These are phyloP conservation scores for Sugiyamaella boreocaroliniensis DNA, from an alignment of 805 yeast species.

Conservation along the genomic window DNA sequence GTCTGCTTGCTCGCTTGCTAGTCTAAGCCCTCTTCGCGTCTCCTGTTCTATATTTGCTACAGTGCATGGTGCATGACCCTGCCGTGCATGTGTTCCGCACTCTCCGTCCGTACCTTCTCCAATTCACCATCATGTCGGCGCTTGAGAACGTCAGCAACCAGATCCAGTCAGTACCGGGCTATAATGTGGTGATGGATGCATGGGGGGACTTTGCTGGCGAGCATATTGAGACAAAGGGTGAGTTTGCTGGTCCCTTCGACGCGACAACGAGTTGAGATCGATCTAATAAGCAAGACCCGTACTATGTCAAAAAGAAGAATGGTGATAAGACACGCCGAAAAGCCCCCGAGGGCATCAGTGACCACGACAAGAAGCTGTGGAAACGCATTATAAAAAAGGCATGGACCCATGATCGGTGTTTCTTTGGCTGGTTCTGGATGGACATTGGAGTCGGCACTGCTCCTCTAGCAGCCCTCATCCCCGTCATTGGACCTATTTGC, in stretches of 20 bases:
- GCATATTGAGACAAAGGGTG: constrained; percentile 47
- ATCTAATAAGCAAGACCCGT: constrained; percentile 23
- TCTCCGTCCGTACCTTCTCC: not conserved
- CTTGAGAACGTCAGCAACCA: constrained; percentile 2
- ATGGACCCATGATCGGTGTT: constrained; percentile 81
- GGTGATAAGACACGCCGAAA: constrained; percentile 52
- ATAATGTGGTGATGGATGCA: constrained; percentile 45
- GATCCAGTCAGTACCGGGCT: constrained; percentile 52
- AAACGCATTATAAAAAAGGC: constrained; percentile 67
- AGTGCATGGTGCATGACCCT: not conserved
- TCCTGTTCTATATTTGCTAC: no score
- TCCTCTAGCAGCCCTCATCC: constrained; percentile 64
- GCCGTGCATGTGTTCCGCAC: not conserved
- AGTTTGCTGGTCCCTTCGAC: constrained; percentile 1
- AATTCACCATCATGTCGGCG: not conserved
- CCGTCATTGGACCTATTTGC: constrained; percentile 75
- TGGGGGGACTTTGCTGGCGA: constrained; percentile 65
- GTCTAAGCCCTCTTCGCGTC: no score
- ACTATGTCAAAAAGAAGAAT: constrained; percentile 31
- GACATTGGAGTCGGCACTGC: constrained; percentile 76
- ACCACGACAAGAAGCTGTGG: constrained; percentile 62
- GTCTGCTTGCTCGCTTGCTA: no score
- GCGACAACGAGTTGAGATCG: not conserved
- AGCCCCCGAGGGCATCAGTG: constrained; percentile 52
- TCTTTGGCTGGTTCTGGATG: constrained; percentile 61